Conservation (phyloP, 2,329 filamentous ascomycete species). For the Lasiodiplodia theobromae region DNA sequence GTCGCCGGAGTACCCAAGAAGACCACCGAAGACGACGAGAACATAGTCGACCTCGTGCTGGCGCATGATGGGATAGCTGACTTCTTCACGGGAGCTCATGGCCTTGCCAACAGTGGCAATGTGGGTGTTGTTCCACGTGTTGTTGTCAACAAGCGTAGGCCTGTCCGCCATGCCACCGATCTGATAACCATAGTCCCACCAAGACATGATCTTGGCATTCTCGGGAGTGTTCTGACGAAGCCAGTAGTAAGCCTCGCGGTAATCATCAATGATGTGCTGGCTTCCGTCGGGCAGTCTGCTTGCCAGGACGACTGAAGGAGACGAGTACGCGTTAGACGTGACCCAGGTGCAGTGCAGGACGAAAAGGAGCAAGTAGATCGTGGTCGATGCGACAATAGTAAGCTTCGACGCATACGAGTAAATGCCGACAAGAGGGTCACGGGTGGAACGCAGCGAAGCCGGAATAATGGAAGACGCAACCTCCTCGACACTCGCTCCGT, state of each 20-base stretch:
- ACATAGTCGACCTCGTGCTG: conserved; percentile 99
- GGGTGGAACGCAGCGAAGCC: conserved; percentile 71
- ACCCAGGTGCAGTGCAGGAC: conserved; percentile 99
- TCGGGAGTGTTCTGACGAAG: conserved; percentile 94
- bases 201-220: conserved; percentile 98
- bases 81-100: conserved; percentile 96
- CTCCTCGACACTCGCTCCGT: conserved; percentile 41
- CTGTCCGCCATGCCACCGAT: conserved; percentile 99
- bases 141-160: conserved; percentile 97
- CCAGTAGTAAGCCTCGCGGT: conserved; percentile 99
- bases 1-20: conserved; percentile 96
- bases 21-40: conserved; percentile 93
- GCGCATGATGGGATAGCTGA: conserved; percentile 97
- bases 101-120: conserved; percentile 99
- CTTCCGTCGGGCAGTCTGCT: conserved; percentile 91
- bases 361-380: conserved; percentile 86
- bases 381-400: conserved; percentile 74
- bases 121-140: conserved; percentile 99
- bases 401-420: conserved; percentile 82
- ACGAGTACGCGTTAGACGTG: conserved; percentile 98
- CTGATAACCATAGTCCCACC: conserved; percentile 99
- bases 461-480: conserved; percentile 60
- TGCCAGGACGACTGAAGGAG: conserved; percentile 93
- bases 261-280: conserved; percentile 99
- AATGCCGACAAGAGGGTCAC: conserved; percentile 80